Evolutionary conservation across 78 protist species (phyloP).

Genomic region (Corallochytrium limacisporum): DNA sequence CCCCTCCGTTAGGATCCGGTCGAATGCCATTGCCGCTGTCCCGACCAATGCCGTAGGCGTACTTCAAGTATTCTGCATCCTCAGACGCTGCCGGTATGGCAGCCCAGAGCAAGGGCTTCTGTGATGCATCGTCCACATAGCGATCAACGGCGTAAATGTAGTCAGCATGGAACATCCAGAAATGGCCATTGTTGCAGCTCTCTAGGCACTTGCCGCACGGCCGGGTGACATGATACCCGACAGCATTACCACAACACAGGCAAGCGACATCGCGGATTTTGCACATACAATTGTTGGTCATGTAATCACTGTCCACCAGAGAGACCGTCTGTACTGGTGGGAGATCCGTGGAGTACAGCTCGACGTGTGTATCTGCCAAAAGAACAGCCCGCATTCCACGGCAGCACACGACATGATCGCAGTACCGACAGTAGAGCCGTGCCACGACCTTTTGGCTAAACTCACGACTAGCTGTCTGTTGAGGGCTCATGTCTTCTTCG

Average conservation of each 20-base stretch:
- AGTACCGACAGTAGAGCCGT: conserved; percentile 13
- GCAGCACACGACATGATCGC: background rate
- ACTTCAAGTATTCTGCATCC: no score
- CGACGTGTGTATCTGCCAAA: conserved; percentile 5
- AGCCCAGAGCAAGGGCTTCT: no score
- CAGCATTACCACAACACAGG: conserved; percentile 8
- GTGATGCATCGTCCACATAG: no score
- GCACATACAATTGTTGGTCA: conserved; percentile 8
- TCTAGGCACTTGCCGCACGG: conserved; percentile 5
- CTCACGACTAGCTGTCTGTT: no score
- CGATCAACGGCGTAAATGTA: background rate
- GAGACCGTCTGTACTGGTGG: background rate
- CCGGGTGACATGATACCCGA: conserved; percentile 6
- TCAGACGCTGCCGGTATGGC: no score
- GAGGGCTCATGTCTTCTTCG: no score
- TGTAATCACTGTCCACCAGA: conserved; percentile 6
- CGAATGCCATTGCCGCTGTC: no score
- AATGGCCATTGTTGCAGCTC: conserved; percentile 4
- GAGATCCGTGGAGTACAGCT: conserved; percentile 16
- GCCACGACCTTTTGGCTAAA: no score
- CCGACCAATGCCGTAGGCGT: no score
- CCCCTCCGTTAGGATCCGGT: no score
- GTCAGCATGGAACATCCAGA: conserved; percentile 10
- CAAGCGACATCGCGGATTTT: conserved; percentile 25
- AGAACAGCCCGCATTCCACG: conserved; percentile 16